A percentile compares a stretch with the other conserved stretches of the same genome.
Evolutionary conservation across 1,139 yeast genomes (phyloP).

Genomic region (Wickerhamiella pararugosa): DNA sequence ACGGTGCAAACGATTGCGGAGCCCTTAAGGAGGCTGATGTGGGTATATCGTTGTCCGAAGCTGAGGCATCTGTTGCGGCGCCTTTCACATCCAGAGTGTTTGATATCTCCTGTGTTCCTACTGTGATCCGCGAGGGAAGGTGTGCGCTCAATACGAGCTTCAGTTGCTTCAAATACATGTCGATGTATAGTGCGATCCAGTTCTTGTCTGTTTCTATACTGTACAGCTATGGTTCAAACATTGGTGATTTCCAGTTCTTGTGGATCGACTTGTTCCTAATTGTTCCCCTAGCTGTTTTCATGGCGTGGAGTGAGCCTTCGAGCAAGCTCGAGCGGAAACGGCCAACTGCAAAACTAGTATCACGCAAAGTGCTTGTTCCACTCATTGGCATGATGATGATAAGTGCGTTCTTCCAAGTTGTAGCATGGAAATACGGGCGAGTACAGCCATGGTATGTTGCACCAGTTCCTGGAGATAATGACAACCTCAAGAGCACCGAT

Average conservation of each 20-base stretch:
- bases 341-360: constrained; percentile 87
- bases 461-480: constrained; percentile 70
- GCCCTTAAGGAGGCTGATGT: constrained; percentile 96
- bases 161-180: constrained; percentile 96
- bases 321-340: constrained; percentile 47
- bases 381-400: constrained; percentile 56
- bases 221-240: constrained; percentile 77
- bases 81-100: constrained; percentile 86
- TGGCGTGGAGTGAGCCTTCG: constrained; percentile 93
- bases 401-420: constrained; percentile 47
- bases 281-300: constrained; percentile 81
- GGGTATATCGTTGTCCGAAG: constrained; percentile 89
- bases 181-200: constrained; percentile 90
- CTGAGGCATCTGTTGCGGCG: constrained; percentile 97
- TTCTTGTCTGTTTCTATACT: constrained; percentile 73
- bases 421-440: constrained; percentile 38
- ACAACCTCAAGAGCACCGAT: constrained; percentile 74
- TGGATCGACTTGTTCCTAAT: constrained; percentile 84
- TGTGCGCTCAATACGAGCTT: constrained; percentile 90
- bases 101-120: constrained; percentile 83
- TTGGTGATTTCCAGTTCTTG: constrained; percentile 94
- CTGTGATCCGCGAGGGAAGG: constrained; percentile 86
- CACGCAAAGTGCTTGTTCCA: constrained; percentile 75
- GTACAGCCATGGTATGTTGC: constrained; percentile 56
- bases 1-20: constrained; percentile 85